Evolutionary conservation across 345 rosid genomes (phyloP), one percentile per base, ranked within the genome.

Genomic region (Bruguiera sexangula): DNA sequence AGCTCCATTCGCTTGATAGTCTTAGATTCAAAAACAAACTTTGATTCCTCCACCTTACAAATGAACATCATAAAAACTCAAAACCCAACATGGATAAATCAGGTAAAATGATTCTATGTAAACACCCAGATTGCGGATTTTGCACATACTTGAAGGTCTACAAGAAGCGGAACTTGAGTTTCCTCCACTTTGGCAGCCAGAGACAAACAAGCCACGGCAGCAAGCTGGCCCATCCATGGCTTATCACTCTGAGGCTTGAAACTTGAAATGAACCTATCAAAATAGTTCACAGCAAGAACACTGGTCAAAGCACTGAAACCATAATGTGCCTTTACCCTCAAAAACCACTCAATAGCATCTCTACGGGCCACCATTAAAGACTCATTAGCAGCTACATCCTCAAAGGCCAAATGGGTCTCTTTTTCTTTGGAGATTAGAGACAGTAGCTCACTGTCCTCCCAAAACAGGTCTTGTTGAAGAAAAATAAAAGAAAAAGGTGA

Each of bases 1-100:
- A 93, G 88, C 85, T 91, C 97, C 98, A 94, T 94, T 83, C 89
- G 87, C 77, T 89, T 92, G 18, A 94, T 82, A 20, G 96, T 94
- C 79, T 87, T 89, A 48, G 96, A 83, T 73, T 89, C 96, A 72
- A 94, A 93, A 24, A 91, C 80, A 72, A 73, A 87, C 64, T 82
- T 85, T 26, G 96, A 82, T 57, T 87, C 89, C 74, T 84, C 93
- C 74, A 87, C 97, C 97, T 93, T 76, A 63, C 56, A 77, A 63
- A 59, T 59, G 63, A 63, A 39, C 56, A 29, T 30, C 27, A 63
- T 19, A 24, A 51, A 68, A 63, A 26, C 60, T 21, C 32, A 73
- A 63, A 72, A 69, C 21, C 36, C 48, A 55, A 11, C 39, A 69
- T 71, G 31, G 19, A 63, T 57, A 27, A 69, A 29, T 46, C 16